A percentile compares a stretch with the other conserved stretches of the same genome.
Evolutionary conservation across 768 basidiomycete species (phyloP).

Genomic region (Scleroderma citrinum): DNA sequence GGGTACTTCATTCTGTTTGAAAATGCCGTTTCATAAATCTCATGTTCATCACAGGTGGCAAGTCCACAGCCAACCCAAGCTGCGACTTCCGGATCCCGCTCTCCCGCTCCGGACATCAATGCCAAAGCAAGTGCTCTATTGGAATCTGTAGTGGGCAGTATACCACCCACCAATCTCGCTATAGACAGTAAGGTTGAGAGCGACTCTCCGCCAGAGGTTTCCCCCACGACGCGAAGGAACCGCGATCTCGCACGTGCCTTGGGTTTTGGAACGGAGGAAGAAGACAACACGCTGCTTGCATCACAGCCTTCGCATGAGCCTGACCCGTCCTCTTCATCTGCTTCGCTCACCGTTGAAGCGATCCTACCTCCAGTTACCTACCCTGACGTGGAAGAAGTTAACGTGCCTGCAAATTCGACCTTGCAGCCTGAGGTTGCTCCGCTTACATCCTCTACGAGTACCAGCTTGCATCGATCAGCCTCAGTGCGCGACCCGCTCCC

Average conservation of each 20-base stretch:
- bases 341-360: conserved; percentile 31
- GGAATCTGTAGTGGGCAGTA: conserved; percentile 54
- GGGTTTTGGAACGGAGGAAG: conserved; percentile 49
- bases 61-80: conserved; percentile 46
- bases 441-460: conserved; percentile 11
- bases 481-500: conserved; percentile 37
- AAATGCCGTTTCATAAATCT: conserved; percentile 1
- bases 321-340: conserved; percentile 24
- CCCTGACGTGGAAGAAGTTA: conserved; percentile 11
- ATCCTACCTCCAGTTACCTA: conserved; percentile 21
- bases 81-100: conserved; percentile 23
- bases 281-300: conserved; percentile 16
- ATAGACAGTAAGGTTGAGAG: conserved; percentile 23
- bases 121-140: conserved; percentile 62
- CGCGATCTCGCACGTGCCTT: conserved; percentile 73
- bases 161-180: conserved; percentile 33
- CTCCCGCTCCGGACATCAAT: conserved; percentile 40
- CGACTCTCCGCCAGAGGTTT: conserved; percentile 31
- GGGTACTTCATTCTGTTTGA: conserved; percentile 23
- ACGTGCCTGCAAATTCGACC: not conserved
- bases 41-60: conserved; percentile 38
- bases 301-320: conserved; percentile 16
- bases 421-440: conserved; percentile 4
- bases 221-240: conserved; percentile 55
- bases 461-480: conserved; percentile 23